These are phyloP conservation scores for Chaetomium fimeti DNA, from an alignment of 495 filamentous ascomycete genomes.

Conservation along the genomic window DNA sequence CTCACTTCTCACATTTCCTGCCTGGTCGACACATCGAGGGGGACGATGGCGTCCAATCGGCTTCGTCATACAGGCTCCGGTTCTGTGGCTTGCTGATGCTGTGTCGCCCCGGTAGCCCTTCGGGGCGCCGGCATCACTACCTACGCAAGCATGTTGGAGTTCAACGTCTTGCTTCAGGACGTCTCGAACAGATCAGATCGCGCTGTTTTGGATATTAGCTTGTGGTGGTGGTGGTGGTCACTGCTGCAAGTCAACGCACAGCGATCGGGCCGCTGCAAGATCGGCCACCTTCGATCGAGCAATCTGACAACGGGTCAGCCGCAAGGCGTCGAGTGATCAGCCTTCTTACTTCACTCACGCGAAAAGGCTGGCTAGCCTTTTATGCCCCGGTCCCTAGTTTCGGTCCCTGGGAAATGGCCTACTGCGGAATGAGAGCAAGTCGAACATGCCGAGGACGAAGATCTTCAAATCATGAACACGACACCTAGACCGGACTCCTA, in stretches of 20 bases:
- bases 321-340: neutral
- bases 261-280: slow-evolving; percentile 24
- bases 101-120: slow-evolving; percentile 3
- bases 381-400: neutral
- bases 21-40: neutral
- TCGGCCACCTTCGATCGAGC: slow-evolving; percentile 10
- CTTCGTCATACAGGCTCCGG: neutral
- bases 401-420: neutral
- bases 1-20: slow-evolving; percentile 15
- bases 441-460: neutral
- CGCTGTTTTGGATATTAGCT: neutral
- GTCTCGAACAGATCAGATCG: neutral
- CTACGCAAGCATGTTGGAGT: neutral
- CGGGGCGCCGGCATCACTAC: neutral
- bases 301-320: neutral
- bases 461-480: too few relatives aligned
- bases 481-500: too few relatives aligned
- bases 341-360: neutral
- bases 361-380: neutral
- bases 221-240: neutral
- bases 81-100: slow-evolving; percentile 9
- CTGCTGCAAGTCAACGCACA: slow-evolving; percentile 4
- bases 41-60: slow-evolving; percentile 20
- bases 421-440: neutral
- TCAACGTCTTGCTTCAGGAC: neutral